Evolutionary conservation across 2,329 filamentous ascomycete species (phyloP).

Genomic region (Sclerotinia sclerotiorum): DNA sequence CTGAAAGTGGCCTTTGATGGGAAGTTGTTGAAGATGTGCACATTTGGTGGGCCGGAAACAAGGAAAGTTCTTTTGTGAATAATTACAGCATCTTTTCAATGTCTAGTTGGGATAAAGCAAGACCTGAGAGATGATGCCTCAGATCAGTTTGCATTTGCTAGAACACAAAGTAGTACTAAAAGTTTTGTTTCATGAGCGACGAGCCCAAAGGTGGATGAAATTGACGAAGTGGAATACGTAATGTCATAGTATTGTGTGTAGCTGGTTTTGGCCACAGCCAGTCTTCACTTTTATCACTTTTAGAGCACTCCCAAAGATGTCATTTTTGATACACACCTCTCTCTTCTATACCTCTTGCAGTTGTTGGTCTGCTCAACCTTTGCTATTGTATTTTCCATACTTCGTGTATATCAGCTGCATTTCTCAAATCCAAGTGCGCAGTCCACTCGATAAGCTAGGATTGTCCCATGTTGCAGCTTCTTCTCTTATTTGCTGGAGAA

Average conservation of each 20-base stretch:
- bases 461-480: no score
- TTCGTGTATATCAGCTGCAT: neutral
- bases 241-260: neutral
- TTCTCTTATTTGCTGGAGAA: no score
- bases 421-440: neutral
- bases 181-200: neutral
- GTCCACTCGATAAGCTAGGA: neutral
- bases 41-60: neutral
- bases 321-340: neutral
- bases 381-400: neutral
- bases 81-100: neutral
- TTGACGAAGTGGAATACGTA: neutral
- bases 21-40: neutral
- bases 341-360: neutral
- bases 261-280: neutral
- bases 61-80: neutral
- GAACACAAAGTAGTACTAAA: neutral
- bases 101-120: neutral
- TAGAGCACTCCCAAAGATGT: neutral
- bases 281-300: neutral
- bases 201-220: neutral
- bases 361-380: neutral
- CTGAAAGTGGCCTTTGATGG: neutral
- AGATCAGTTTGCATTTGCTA: neutral
- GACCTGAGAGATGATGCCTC: neutral